Evolutionary conservation across 441 rosid genomes (phyloP).

Genomic region (Erysimum pusillum): DNA sequence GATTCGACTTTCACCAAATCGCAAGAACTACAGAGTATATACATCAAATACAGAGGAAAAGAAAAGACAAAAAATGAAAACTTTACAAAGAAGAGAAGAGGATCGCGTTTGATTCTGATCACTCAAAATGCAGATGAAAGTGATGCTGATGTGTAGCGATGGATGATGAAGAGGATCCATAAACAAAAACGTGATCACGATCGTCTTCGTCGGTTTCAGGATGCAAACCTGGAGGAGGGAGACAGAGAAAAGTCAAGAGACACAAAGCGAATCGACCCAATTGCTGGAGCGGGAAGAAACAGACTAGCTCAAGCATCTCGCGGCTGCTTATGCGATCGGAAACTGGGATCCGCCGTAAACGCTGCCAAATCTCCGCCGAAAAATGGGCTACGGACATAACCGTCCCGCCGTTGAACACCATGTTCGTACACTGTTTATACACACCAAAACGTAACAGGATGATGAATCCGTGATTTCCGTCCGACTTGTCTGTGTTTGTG

Average conservation of each 20-base stretch:
- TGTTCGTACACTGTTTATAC: constrained; percentile 16
- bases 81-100: constrained; percentile 27
- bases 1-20: not conserved
- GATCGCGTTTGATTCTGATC: constrained; percentile 27
- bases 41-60: not conserved
- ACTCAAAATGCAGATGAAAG: constrained; percentile 66
- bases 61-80: not conserved
- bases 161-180: constrained; percentile 37
- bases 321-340: constrained; percentile 59
- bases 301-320: constrained; percentile 71
- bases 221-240: constrained; percentile 61
- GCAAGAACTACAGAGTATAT: not conserved
- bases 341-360: constrained; percentile 51
- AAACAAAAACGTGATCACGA: constrained; percentile 19
- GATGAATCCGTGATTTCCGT: constrained; percentile 25
- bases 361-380: constrained; percentile 68
- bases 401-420: constrained; percentile 70
- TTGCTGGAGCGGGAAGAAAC: constrained; percentile 72
- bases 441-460: constrained; percentile 1
- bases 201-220: constrained; percentile 45
- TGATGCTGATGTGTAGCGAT: constrained; percentile 48
- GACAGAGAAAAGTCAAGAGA: constrained; percentile 71
- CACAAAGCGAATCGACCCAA: constrained; percentile 65
- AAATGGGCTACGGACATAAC: constrained; percentile 58
- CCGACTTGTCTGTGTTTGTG: constrained; percentile 7